Percentiles rank a stretch among this genome's conserved stretches.
These are phyloP conservation scores for Pythium dissimile DNA, from an alignment of 352 stramenopile species.

Conservation along the genomic window DNA sequence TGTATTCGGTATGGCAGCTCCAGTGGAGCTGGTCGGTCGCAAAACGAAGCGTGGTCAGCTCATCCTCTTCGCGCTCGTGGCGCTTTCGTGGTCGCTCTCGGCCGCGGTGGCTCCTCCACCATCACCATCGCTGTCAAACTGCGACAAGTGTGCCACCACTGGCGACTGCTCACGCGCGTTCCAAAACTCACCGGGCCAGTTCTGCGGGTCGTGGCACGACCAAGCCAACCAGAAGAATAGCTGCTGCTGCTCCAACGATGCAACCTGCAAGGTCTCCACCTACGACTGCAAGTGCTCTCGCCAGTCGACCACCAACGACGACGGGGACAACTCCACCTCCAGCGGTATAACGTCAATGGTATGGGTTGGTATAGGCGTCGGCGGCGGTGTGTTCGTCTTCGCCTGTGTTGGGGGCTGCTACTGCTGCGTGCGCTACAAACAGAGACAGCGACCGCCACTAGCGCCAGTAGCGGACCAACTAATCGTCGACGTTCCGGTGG, in stretches of 20 bases:
- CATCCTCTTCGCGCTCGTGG: too few relatives aligned
- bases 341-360: not conserved
- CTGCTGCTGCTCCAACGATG: conserved; percentile 28
- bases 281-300: conserved; percentile 14
- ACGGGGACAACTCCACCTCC: too few relatives aligned
- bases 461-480: not conserved
- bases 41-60: too few relatives aligned
- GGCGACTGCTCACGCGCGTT: conserved; percentile 27
- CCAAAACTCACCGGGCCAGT: conserved; percentile 19
- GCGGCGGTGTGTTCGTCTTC: not conserved
- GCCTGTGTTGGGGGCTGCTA: not conserved
- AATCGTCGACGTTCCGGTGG: not conserved
- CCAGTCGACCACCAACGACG: not conserved
- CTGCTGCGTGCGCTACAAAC: not conserved
- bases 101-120: not conserved
- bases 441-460: not conserved
- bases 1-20: too few relatives aligned
- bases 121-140: conserved; percentile 13
- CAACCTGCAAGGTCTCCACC: conserved; percentile 15
- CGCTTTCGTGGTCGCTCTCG: not conserved
- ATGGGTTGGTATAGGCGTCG: conserved; percentile 1
- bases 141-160: conserved; percentile 20
- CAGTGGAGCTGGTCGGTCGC: too few relatives aligned
- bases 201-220: conserved; percentile 31
- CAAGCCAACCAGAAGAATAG: conserved; percentile 12